Conservation (phyloP, 306 rosid genomes). For the Citrullus mucosospermus region DNA sequence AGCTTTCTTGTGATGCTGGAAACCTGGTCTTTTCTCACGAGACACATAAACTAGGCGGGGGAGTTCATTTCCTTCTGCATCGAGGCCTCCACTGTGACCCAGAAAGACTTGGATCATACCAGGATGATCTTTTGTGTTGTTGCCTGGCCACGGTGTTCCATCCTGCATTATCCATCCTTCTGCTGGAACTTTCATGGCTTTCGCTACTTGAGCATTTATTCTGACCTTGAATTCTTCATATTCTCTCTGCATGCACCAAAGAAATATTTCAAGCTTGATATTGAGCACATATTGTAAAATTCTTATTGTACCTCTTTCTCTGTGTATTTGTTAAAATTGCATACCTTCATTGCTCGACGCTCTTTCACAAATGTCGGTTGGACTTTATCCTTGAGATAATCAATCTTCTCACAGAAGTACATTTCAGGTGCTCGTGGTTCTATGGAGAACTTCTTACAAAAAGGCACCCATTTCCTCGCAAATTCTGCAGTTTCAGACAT, state of each 20-base stretch:
- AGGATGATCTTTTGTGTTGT: conserved; percentile 90
- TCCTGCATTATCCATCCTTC: conserved; percentile 99
- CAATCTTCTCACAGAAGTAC: conserved; percentile 78
- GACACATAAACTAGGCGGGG: conserved; percentile 95
- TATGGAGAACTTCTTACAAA: conserved; percentile 69
- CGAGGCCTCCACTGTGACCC: conserved; percentile 87
- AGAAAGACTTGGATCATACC: conserved; percentile 98
- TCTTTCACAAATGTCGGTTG: conserved; percentile 97
- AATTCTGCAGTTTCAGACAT: conserved; percentile 85
- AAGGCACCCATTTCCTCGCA: conserved; percentile 90
- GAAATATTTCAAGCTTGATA: conserved; percentile 5
- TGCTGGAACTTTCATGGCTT: conserved; percentile 70
- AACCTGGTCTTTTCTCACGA: conserved; percentile 90
- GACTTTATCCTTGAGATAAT: conserved; percentile 86
- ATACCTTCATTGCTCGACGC: conserved; percentile 91
- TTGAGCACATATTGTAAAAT: neutral
- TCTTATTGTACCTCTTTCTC: neutral
- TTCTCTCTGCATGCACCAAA: conserved; percentile 53
- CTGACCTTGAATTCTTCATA: conserved; percentile 92
- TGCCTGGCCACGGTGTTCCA: conserved; percentile 99
- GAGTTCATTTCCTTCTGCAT: conserved; percentile 78
- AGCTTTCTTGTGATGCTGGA: conserved; percentile 89
- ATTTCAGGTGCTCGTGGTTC: conserved; percentile 93
- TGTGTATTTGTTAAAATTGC: neutral
- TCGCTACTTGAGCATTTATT: conserved; percentile 82